Evolutionary conservation across 306 rosid genomes (phyloP).

Genomic region (Casuarina glauca): DNA sequence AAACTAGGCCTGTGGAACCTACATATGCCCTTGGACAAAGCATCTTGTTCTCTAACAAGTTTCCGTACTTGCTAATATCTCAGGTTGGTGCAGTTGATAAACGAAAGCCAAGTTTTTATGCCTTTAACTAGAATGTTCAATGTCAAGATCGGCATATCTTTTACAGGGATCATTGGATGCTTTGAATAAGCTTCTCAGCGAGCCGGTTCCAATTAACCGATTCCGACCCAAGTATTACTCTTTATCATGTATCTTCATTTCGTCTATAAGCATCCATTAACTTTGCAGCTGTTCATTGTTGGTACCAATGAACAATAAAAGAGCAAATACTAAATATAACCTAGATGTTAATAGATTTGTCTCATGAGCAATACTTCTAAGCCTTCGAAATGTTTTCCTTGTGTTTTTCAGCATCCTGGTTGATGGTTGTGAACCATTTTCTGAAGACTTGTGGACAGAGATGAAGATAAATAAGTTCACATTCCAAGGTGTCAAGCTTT

Average conservation of each 20-base stretch:
- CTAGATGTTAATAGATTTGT: too few relatives aligned
- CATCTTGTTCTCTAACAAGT: conserved; percentile 61
- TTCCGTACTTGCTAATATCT: conserved; percentile 65
- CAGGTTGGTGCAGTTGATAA: conserved; percentile 51
- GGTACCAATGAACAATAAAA: too few relatives aligned
- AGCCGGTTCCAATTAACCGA: conserved; percentile 69
- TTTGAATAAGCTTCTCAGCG: conserved; percentile 60
- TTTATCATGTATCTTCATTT: conserved; percentile 12
- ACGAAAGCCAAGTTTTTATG: conserved; percentile 14
- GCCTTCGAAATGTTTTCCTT: conserved; percentile 1
- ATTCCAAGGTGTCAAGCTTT: conserved; percentile 78
- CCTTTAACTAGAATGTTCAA: conserved; percentile 5
- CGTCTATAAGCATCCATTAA: background rate
- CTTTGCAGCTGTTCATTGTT: background rate
- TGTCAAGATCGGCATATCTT: conserved; percentile 22
- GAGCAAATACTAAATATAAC: too few relatives aligned
- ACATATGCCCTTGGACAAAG: conserved; percentile 56
- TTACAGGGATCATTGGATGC: conserved; percentile 79
- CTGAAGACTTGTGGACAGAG: conserved; percentile 88
- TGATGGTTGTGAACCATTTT: conserved; percentile 68
- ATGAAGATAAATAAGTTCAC: conserved; percentile 54
- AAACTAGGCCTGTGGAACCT: conserved; percentile 70
- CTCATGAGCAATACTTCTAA: too few relatives aligned
- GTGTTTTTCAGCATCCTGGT: conserved; percentile 63
- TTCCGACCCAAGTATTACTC: conserved; percentile 78